Evolutionary conservation across 1,284 basidiomycete species (phyloP), one percentile per base, ranked within the genome.

Genomic region (Cryptococcus neoformans): DNA sequence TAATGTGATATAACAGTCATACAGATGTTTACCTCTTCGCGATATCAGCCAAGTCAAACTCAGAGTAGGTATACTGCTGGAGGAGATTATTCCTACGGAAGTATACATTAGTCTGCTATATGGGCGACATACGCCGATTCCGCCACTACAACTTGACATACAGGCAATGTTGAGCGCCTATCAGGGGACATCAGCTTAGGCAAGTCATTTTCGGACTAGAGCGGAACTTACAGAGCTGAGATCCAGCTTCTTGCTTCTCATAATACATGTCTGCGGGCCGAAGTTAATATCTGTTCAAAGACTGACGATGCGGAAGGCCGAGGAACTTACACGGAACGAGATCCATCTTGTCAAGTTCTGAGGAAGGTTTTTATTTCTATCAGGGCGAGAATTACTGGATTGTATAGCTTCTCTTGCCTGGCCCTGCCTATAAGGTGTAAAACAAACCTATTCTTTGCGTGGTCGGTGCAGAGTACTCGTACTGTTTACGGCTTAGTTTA

Each of bases 11-110:
- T 11, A 34, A 21, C n/a, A 8, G 34, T 42, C 7, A 42, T 14
- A 17, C 6, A 51, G 7, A 14, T 10, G 12, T 67, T 82, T 80
- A 48, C 80, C 80, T 69, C 21, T 63, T 60, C 0, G 90, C 93
- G 62, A 95, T 85, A 58, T 85, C 83, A 3, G 91, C 90, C 1
- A 97, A 83, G 80, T 94, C 91, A 34, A 90, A 84, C 1, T 91
- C 85, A 14, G 87, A 85, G 73, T 92, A 94, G 6, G 75, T 70
- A 14, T 65, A 61, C 51, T 74, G 68, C 64, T 81, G 80, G 4
- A 80, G 72, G 10, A 81, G 70, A 62, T 80, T 80, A 69, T 81
- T 81, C 21, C 73, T 74, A 41, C 28, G 39, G 5, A 38, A 28
- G 9, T 40, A 44, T 53, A 28, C 28, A 1, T 28, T 4, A 28